phyloP scores from a whole-genome alignment of 345 rosid genomes.

The Populus pruinosa region DNA sequence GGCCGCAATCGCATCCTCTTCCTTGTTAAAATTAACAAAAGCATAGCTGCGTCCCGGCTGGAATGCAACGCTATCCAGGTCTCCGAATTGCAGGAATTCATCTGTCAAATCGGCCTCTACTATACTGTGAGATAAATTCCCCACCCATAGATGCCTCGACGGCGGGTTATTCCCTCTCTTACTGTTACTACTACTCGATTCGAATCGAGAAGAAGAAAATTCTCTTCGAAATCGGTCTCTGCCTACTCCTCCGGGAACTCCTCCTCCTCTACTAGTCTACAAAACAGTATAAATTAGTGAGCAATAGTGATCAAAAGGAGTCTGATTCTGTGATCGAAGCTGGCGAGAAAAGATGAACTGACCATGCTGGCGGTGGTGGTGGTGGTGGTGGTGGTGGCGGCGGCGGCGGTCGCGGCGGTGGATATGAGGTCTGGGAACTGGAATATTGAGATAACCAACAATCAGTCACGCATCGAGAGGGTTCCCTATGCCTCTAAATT shows the following conservation, averaged over 20 bases:
- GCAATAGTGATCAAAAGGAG: not conserved
- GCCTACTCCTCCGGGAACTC: not conserved
- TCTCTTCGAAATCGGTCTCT: constrained; percentile 47
- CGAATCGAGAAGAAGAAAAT: constrained; percentile 26
- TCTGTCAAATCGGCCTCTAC: constrained; percentile 49
- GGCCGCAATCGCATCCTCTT: constrained; percentile 75
- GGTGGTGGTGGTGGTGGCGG: not conserved
- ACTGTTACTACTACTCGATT: constrained; percentile 7
- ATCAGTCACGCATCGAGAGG: no score
- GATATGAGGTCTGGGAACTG: no score
- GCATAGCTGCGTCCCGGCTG: constrained; percentile 85
- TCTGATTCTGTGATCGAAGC: no score
- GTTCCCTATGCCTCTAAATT: no score
- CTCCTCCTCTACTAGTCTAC: not conserved
- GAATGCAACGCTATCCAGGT: constrained; percentile 75
- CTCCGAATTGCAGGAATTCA: constrained; percentile 59
- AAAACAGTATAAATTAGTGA: not conserved
- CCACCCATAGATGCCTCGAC: constrained; percentile 92
- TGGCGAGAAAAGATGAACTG: not conserved
- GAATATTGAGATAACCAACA: no score
- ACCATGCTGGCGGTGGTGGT: not conserved
- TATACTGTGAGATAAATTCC: constrained; percentile 70
- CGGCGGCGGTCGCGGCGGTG: not conserved
- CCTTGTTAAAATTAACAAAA: constrained; percentile 56
- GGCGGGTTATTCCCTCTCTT: constrained; percentile 55